Conservation (phyloP, 768 basidiomycete species). For the Kwoniella bestiolae region DNA sequence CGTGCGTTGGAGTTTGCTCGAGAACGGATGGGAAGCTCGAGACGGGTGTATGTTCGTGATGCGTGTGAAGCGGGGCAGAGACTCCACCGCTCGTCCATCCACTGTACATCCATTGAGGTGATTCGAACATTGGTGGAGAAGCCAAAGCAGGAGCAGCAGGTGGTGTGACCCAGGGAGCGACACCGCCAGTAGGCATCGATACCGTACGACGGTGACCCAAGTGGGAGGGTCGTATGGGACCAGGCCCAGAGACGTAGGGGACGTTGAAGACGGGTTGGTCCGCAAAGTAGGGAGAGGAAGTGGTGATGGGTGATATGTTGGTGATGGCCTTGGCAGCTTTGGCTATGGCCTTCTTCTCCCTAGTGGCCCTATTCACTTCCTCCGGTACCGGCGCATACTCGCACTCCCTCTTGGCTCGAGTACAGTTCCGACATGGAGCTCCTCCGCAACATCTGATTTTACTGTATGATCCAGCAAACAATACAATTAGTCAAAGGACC, state of each 20-base stretch:
- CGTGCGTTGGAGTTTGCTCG: constrained; percentile 37
- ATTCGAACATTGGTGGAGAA: constrained; percentile 48
- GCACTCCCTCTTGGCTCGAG: constrained; percentile 44
- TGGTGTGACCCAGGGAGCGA: constrained; percentile 29
- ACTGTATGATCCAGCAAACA: constrained; percentile 18
- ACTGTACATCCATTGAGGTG: constrained; percentile 48
- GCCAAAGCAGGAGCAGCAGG: constrained; percentile 42
- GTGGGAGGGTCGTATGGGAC: constrained; percentile 23
- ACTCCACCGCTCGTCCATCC: constrained; percentile 23
- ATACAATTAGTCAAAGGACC: constrained; percentile 1
- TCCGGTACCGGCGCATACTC: constrained; percentile 53
- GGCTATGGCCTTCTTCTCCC: constrained; percentile 49
- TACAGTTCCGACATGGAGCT: constrained; percentile 49
- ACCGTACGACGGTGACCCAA: constrained; percentile 39
- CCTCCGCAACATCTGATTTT: constrained; percentile 52
- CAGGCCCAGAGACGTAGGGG: constrained; percentile 29
- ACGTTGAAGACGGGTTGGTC: constrained; percentile 35
- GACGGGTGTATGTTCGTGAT: neutral
- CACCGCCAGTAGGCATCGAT: constrained; percentile 36
- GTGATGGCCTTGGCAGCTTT: constrained; percentile 37
- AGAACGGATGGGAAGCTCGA: constrained; percentile 48
- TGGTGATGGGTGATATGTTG: constrained; percentile 23
- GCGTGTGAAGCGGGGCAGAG: constrained; percentile 13
- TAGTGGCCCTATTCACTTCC: constrained; percentile 52
- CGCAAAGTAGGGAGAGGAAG: constrained; percentile 36